Percentiles rank a stretch among this genome's conserved stretches.
phyloP scores from a whole-genome alignment of 768 basidiomycete species.

The Lactifluus rugatus region DNA sequence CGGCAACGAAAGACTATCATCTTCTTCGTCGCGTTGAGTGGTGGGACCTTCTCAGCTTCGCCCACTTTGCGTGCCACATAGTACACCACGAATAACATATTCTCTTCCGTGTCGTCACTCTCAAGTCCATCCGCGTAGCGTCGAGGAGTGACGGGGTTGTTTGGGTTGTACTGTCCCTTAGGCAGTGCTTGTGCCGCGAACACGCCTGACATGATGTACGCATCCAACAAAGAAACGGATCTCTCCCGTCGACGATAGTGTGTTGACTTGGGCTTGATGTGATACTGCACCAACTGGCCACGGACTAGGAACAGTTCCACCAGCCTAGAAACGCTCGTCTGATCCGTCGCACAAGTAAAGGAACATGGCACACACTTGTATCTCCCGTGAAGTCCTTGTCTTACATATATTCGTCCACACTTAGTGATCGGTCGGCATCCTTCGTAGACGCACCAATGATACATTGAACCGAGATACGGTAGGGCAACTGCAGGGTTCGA shows the following conservation, averaged over 20 bases:
- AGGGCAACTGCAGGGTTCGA: conserved; percentile 43
- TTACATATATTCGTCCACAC: conserved; percentile 63
- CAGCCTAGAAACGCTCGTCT: conserved; percentile 32
- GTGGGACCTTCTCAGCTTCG: conserved; percentile 30
- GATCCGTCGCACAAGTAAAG: not conserved
- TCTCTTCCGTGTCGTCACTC: conserved; percentile 78
- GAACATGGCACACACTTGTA: conserved; percentile 51
- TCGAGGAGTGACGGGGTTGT: conserved; percentile 44
- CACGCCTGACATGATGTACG: conserved; percentile 82
- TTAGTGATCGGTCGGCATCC: conserved; percentile 69
- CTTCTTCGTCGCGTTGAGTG: conserved; percentile 49
- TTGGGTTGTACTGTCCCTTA: conserved; percentile 50
- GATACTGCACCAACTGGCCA: conserved; percentile 67
- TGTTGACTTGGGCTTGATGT: conserved; percentile 46
- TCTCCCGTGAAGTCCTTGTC: conserved; percentile 60
- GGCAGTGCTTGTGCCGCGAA: conserved; percentile 61
- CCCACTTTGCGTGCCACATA: conserved; percentile 35
- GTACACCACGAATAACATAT: conserved; percentile 78
- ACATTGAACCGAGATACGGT: conserved; percentile 52
- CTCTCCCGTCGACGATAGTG: conserved; percentile 48
- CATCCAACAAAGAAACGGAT: conserved; percentile 56
- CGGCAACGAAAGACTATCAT: conserved; percentile 60
- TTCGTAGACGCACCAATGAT: conserved; percentile 82
- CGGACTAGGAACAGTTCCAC: conserved; percentile 65
- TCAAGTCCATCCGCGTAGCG: conserved; percentile 88